A percentile compares a stretch with the other conserved stretches of the same genome.
Conservation (phyloP, 2,329 filamentous ascomycete genomes). For the Albophoma yamanashiensis region DNA sequence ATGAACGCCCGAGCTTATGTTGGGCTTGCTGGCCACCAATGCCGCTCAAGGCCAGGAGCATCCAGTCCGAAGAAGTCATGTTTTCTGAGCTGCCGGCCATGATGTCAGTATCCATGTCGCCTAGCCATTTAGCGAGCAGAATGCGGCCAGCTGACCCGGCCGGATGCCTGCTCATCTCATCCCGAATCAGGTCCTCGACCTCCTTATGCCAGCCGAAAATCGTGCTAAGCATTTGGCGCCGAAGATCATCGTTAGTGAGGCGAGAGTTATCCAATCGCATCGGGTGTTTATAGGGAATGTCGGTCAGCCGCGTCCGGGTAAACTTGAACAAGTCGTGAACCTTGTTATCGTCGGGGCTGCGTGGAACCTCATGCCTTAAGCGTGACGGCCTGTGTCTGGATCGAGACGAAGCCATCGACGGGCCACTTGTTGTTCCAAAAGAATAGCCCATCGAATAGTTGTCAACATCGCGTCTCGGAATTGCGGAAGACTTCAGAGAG, state of each 20-base stretch:
- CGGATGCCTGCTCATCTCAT: constrained; percentile 70
- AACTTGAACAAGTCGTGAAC: constrained; percentile 78
- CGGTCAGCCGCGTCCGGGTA: constrained; percentile 67
- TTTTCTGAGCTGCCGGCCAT: constrained; percentile 72
- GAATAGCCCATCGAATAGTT: constrained; percentile 41
- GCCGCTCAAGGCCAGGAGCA: constrained; percentile 82
- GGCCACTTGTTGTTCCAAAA: constrained; percentile 21
- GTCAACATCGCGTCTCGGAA: constrained; percentile 30
- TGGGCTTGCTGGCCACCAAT: constrained; percentile 69
- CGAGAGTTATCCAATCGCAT: constrained; percentile 44
- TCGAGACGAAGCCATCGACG: constrained; percentile 37
- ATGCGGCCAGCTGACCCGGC: constrained; percentile 67
- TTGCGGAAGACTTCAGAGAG: constrained; percentile 29
- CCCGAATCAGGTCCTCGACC: constrained; percentile 67
- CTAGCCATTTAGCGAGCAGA: constrained; percentile 84
- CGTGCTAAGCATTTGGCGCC: constrained; percentile 81
- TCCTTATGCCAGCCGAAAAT: constrained; percentile 95
- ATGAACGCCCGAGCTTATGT: constrained; percentile 82
- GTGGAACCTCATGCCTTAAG: constrained; percentile 68
- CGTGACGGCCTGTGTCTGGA: constrained; percentile 49
- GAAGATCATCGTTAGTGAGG: constrained; percentile 68
- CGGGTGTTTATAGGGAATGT: constrained; percentile 70
- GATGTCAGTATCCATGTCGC: constrained; percentile 70
- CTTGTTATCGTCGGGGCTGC: constrained; percentile 63
- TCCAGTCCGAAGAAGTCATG: constrained; percentile 95